Evolutionary conservation across 73 alveolate genomes (phyloP).

Genomic region (Tetrahymena malaccensis): DNA sequence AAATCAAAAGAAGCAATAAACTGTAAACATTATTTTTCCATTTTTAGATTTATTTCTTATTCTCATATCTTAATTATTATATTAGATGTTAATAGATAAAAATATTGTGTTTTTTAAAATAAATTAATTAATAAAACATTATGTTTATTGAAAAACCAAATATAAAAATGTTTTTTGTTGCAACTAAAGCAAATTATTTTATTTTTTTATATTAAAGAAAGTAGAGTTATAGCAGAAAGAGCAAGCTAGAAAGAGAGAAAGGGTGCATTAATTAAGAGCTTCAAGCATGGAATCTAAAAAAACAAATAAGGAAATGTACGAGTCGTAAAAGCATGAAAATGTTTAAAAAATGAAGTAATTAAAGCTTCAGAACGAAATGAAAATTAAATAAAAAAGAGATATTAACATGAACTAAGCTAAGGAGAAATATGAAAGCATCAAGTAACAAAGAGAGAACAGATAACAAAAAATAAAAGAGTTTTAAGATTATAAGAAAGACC

Average conservation of each 20-base stretch:
- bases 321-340: neutral
- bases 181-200: too few species aligned
- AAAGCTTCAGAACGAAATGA: neutral
- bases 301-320: neutral
- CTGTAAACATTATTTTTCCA: neutral
- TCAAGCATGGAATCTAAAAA: neutral
- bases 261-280: neutral
- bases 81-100: too few species aligned
- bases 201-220: neutral
- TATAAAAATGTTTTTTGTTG: too few species aligned
- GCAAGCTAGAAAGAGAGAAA: neutral
- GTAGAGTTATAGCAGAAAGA: neutral
- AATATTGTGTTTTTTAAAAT: too few species aligned
- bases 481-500: neutral
- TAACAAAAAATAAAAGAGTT: neutral
- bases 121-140: too few species aligned
- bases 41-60: too few species aligned
- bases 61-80: too few species aligned
- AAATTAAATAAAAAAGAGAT: neutral
- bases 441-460: neutral
- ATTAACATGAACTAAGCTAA: neutral
- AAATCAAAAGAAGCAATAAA: slow-evolving; percentile 40
- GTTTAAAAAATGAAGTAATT: neutral
- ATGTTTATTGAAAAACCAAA: too few species aligned
- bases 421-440: neutral